phyloP scores from a whole-genome alignment of 2,329 filamentous ascomycete genomes.

The Fusarium camptoceras region DNA sequence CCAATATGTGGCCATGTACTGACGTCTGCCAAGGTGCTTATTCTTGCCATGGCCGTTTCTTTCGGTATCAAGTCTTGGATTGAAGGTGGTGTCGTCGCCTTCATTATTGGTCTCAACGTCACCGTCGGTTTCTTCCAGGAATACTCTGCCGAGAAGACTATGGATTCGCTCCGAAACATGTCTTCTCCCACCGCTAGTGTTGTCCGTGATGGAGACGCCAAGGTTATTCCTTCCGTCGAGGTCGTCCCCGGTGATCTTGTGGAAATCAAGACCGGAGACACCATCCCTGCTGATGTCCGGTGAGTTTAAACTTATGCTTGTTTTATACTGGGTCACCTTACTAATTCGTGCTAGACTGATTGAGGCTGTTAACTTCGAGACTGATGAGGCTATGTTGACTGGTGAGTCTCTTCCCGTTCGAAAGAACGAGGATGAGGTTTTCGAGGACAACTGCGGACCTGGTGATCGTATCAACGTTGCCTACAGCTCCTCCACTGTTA shows the following conservation, averaged over 20 bases:
- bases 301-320: conserved; percentile 56
- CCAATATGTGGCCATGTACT: conserved; percentile 15
- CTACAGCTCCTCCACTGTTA: conserved; percentile 72
- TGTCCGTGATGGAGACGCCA: conserved; percentile 56
- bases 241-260: conserved; percentile 70
- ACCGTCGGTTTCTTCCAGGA: conserved; percentile 63
- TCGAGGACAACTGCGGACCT: conserved; percentile 54
- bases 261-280: conserved; percentile 66
- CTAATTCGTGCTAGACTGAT: conserved; percentile 61
- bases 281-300: conserved; percentile 70
- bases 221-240: conserved; percentile 54
- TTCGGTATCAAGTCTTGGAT: conserved; percentile 70
- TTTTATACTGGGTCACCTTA: conserved; percentile 50
- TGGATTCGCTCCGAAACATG: conserved; percentile 60
- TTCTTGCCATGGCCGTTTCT: conserved; percentile 67
- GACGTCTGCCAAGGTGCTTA: conserved; percentile 57
- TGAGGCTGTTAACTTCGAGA: conserved; percentile 73
- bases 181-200: conserved; percentile 59
- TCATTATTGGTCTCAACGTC: conserved; percentile 69
- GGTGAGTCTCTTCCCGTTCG: conserved; percentile 71
- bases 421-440: conserved; percentile 62
- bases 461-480: conserved; percentile 72
- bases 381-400: conserved; percentile 73
- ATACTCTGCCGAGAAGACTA: conserved; percentile 62
- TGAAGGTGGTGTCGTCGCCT: conserved; percentile 68